phyloP scores from a whole-genome alignment of 225 moss, liverwort and hornwort genomes.

The Takakia lepidozioides region DNA sequence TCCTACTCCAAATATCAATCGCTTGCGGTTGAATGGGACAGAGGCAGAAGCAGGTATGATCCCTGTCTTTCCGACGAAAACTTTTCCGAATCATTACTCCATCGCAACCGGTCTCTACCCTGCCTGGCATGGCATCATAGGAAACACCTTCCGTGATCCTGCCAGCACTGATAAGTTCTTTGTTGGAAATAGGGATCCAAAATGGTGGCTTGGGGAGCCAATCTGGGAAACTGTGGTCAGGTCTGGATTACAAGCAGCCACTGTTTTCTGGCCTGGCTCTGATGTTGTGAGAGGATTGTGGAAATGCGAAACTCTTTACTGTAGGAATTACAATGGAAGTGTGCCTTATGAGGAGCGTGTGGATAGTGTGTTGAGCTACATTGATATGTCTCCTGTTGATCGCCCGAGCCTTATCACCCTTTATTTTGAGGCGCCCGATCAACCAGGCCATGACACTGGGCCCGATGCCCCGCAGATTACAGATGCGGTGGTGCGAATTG shows the following conservation, averaged over 20 bases:
- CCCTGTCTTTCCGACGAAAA: conserved; percentile 75
- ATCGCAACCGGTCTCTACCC: conserved; percentile 95
- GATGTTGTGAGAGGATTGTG: conserved; percentile 66
- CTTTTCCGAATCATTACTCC: conserved; percentile 94
- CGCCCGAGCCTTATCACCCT: conserved; percentile 68
- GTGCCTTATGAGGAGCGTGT: conserved; percentile 76
- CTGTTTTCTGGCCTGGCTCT: conserved; percentile 83
- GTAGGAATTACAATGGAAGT: conserved; percentile 49
- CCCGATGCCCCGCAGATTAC: conserved; percentile 83
- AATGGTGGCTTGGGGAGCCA: conserved; percentile 98
- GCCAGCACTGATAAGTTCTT: conserved; percentile 43
- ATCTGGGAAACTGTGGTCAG: conserved; percentile 85
- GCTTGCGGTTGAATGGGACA: conserved; percentile 68
- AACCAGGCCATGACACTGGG: conserved; percentile 65
- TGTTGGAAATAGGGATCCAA: conserved; percentile 63
- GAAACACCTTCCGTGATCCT: conserved; percentile 77
- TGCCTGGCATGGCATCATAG: conserved; percentile 87
- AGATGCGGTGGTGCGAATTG: conserved; percentile 41
- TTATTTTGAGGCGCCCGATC: conserved; percentile 89
- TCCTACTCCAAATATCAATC: conserved; percentile 71
- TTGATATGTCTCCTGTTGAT: conserved; percentile 40
- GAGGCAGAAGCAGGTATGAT: conserved; percentile 78
- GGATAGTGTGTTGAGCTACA: conserved; percentile 54
- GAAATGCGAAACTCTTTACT: conserved; percentile 60
- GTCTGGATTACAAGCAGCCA: conserved; percentile 56